phyloP scores from a whole-genome alignment of 2,329 filamentous ascomycete genomes.

The Colletotrichum costaricense region DNA sequence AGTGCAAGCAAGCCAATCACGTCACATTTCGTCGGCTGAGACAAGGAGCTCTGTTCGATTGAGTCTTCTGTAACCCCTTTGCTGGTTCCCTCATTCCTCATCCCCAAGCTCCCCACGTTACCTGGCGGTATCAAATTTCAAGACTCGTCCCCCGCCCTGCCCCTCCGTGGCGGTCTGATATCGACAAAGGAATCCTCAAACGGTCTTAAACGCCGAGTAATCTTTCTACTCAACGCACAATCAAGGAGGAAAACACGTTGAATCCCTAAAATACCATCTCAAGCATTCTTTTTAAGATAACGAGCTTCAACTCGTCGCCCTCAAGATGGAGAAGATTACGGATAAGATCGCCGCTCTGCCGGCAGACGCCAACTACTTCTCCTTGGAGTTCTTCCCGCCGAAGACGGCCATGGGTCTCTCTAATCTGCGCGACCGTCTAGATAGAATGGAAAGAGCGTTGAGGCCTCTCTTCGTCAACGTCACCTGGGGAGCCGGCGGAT shows the following conservation, averaged over 20 bases:
- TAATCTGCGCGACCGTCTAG: conserved; percentile 91
- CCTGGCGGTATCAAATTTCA: conserved; percentile 14
- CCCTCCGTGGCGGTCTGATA: conserved; percentile 27
- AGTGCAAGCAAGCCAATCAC: conserved; percentile 32
- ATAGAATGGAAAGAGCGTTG: conserved; percentile 93
- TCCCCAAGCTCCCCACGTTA: conserved; percentile 8
- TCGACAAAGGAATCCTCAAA: not conserved
- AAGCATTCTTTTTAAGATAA: not conserved
- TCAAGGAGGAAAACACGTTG: not conserved
- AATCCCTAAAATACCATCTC: not conserved
- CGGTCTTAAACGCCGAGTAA: not conserved
- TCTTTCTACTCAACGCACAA: not conserved
- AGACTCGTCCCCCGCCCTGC: conserved; percentile 17
- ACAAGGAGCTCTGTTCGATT: not conserved
- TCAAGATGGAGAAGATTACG: conserved; percentile 84
- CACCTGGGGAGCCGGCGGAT: conserved; percentile 97
- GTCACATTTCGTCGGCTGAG: not conserved
- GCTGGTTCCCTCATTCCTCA: not conserved
- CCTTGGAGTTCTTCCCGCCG: conserved; percentile 98
- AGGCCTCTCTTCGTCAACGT: conserved; percentile 96
- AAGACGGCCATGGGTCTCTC: conserved; percentile 97
- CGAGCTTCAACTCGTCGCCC: not conserved
- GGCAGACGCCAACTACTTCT: conserved; percentile 86
- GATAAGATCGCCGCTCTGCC: conserved; percentile 94
- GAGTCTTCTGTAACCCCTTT: conserved; percentile 4